Conservation (phyloP, 345 rosid genomes). For the Lumnitzera racemosa region DNA sequence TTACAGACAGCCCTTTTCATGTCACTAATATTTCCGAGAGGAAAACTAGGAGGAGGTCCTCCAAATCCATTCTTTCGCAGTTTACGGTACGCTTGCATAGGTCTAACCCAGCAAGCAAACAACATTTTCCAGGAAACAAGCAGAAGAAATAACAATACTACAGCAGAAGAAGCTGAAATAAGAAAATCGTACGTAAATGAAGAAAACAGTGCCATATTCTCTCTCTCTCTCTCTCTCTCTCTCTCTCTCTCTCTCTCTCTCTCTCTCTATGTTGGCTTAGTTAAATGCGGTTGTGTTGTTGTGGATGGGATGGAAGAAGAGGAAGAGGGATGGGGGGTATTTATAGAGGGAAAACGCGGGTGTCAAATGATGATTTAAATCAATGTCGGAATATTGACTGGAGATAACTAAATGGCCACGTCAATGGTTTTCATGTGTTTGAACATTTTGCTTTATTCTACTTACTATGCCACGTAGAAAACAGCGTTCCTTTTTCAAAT, state of each 20-base stretch:
- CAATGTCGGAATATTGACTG: constrained; percentile 19
- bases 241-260: constrained; percentile 2
- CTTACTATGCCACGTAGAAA: too few species aligned
- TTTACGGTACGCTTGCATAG: constrained; percentile 39
- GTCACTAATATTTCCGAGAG: constrained; percentile 66
- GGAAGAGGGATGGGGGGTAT: constrained; percentile 13
- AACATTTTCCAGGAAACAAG: constrained; percentile 28
- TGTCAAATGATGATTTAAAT: not conserved
- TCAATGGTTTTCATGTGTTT: not conserved
- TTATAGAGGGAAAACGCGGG: constrained; percentile 22
- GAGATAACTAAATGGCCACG: not conserved
- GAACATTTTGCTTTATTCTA: not conserved
- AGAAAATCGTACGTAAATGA: constrained; percentile 4
- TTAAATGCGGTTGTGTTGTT: not conserved
- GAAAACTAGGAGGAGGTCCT: constrained; percentile 79
- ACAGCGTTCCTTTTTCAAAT: too few species aligned
- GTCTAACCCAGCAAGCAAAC: constrained; percentile 59
- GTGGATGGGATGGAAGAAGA: constrained; percentile 1
- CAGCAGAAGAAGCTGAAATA: constrained; percentile 1
- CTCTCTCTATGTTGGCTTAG: not conserved
- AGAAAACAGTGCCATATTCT: constrained; percentile 13
- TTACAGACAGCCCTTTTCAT: constrained; percentile 32
- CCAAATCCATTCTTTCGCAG: constrained; percentile 53
- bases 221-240: constrained; percentile 9
- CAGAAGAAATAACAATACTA: constrained; percentile 11